Base-by-base conservation (phyloP, 768 basidiomycete genomes). In the Lentinula sp. region DNA sequence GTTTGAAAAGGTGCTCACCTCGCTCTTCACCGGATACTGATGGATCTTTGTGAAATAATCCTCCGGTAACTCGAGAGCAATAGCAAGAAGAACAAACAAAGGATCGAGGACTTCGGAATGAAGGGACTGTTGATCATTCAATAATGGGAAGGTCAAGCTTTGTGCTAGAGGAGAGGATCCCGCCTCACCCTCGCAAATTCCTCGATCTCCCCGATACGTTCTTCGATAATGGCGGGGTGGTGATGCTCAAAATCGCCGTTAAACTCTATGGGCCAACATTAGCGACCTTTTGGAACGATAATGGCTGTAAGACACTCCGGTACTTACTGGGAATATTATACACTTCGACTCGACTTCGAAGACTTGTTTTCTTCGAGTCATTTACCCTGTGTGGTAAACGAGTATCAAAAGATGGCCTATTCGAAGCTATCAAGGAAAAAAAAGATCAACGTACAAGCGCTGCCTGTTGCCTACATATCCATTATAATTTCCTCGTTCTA, bases 51-150 rank as follows among this genome's bases (percentile, higher is more conserved):
- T 68, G 70, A 84, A 78, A 67, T 76, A 77, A 61, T 80, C 77
- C 61, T 80, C 78, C 0, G 81, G 79, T 6, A 83, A 77, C 65
- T 82, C 81, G 40, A 84, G 77, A 0, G 80, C 80, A 57, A 79
- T 69, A 21, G 81, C 79, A 50, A 83, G 74, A 8, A 84, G 69
- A 39, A 72, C 69, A 61, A 76, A 73, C 6, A 83, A 73, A 0
- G 77, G 79, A 60, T 81, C 78, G 28, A 84, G 70, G 8, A 84
- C 74, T 63, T 80, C 74, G 18, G 66, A 67, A 66, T 83, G 79
- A 10, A 83, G 70, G 4, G 70, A 67, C 73, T 75, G 40, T 15
- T 28, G 28, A 28, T 28, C 3, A 28, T 3, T 28, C 3, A 4
- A 28, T 28, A 28, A 28, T 28, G 28, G 3, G 28, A 28, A 28